Evolutionary conservation across 2,329 filamentous ascomycete species (phyloP).

Genomic region (Aspergillus floridensis): DNA sequence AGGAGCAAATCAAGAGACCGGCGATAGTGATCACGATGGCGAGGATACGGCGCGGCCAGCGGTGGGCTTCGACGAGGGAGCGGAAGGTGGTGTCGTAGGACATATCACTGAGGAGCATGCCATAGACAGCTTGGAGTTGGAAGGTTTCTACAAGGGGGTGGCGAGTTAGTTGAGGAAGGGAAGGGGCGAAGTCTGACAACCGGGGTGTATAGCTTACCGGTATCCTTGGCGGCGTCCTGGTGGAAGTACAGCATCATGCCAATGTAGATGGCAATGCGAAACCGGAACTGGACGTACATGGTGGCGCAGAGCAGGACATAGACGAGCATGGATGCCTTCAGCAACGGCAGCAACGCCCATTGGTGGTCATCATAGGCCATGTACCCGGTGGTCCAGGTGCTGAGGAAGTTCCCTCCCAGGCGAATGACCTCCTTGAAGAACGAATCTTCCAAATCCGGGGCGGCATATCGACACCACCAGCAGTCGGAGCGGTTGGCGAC

Average conservation of each 20-base stretch:
- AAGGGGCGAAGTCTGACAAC: background rate
- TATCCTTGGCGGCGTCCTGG: slow-evolving; percentile 45
- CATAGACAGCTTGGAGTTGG: slow-evolving; percentile 52
- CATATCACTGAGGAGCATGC: slow-evolving; percentile 53
- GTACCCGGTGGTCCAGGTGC: slow-evolving; percentile 51
- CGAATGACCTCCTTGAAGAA: slow-evolving; percentile 47
- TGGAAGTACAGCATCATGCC: slow-evolving; percentile 52
- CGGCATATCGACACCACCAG: slow-evolving; percentile 53
- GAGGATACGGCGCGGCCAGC: slow-evolving; percentile 39
- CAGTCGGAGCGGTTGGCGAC: slow-evolving; percentile 50
- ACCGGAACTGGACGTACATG: slow-evolving; percentile 47
- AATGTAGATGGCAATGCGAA: slow-evolving; percentile 46
- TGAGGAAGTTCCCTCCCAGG: slow-evolving; percentile 47
- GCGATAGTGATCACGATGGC: slow-evolving; percentile 39
- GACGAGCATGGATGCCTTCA: slow-evolving; percentile 52
- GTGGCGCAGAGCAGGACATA: slow-evolving; percentile 49
- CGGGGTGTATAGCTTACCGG: slow-evolving; percentile 38
- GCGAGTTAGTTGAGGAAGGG: background rate
- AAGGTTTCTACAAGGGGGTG: slow-evolving; percentile 48
- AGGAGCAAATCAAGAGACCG: slow-evolving; percentile 51
- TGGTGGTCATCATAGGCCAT: slow-evolving; percentile 56
- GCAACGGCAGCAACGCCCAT: slow-evolving; percentile 53
- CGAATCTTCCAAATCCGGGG: slow-evolving; percentile 44
- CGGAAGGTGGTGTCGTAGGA: slow-evolving; percentile 49
- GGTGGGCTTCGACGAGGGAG: slow-evolving; percentile 44